A percentile compares a stretch with the other conserved stretches of the same genome.
These are phyloP conservation scores for Geosmithia morbida DNA, from an alignment of 2,329 filamentous ascomycete species.

Conservation along the genomic window DNA sequence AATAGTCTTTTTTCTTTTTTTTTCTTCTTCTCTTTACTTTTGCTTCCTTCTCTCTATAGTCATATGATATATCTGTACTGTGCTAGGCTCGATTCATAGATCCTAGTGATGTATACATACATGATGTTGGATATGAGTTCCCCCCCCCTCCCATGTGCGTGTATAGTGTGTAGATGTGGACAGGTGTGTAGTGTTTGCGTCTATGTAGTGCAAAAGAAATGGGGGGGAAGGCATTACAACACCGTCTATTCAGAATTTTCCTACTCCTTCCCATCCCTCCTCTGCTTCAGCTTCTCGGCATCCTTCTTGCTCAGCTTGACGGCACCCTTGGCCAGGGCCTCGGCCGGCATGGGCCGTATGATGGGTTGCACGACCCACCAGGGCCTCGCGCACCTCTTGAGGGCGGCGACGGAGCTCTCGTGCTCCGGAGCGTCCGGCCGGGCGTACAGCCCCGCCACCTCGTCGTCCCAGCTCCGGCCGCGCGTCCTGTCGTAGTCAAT, in stretches of 20 bases:
- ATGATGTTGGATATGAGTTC: too few relatives aligned
- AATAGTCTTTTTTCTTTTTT: not conserved
- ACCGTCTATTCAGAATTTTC: too few relatives aligned
- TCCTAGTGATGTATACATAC: too few relatives aligned
- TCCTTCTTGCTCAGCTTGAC: slow-evolving; percentile 62
- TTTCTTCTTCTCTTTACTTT: not conserved
- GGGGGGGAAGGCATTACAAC: too few relatives aligned
- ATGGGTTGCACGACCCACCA: slow-evolving; percentile 90
- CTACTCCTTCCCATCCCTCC: too few relatives aligned
- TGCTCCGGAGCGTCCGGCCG: slow-evolving; percentile 23
- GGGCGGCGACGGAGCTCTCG: slow-evolving; percentile 50
- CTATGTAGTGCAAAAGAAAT: too few relatives aligned
- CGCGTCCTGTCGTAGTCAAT: slow-evolving; percentile 46
- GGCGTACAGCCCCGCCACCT: slow-evolving; percentile 10
- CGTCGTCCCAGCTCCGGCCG: slow-evolving; percentile 32
- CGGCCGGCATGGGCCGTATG: slow-evolving; percentile 70
- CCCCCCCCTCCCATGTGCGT: too few relatives aligned
- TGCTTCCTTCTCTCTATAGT: too few relatives aligned
- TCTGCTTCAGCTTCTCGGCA: slow-evolving; percentile 17
- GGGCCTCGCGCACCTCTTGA: slow-evolving; percentile 61
- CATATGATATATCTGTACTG: too few relatives aligned
- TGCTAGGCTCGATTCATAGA: too few relatives aligned
- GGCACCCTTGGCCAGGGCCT: slow-evolving; percentile 72
- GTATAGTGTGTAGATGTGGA: not conserved
- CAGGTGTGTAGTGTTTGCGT: not conserved